A percentile compares a stretch with the other conserved stretches of the same genome.
phyloP scores from a whole-genome alignment of 2,329 filamentous ascomycete species.

The Teratosphaeria pseudoeucalypti region DNA sequence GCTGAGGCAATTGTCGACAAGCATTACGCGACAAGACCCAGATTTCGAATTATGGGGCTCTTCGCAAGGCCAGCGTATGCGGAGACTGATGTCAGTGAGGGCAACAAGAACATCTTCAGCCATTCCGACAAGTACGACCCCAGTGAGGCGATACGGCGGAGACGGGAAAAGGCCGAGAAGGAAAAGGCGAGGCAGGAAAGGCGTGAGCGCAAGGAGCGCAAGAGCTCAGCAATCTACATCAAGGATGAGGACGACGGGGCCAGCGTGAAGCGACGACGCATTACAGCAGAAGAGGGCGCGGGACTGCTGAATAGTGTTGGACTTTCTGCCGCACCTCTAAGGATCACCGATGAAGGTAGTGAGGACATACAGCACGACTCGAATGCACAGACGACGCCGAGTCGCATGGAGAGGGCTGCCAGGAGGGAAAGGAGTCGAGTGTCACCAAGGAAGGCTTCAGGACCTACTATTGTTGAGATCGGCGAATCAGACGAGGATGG shows the following conservation, averaged over 20 bases:
- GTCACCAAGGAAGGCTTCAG: neutral
- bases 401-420: conserved; percentile 1
- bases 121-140: conserved; percentile 31
- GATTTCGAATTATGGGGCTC: conserved; percentile 14
- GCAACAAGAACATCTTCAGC: conserved; percentile 32
- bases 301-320: conserved; percentile 13
- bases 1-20: neutral
- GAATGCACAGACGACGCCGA: neutral
- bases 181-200: conserved; percentile 24
- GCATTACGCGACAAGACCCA: neutral
- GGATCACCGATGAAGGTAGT: conserved; percentile 7
- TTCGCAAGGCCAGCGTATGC: conserved; percentile 23
- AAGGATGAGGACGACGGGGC: conserved; percentile 4
- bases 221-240: conserved; percentile 13
- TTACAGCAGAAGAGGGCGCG: conserved; percentile 16
- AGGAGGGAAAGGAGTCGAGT: conserved; percentile 1
- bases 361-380: neutral
- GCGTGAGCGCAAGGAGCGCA: conserved; percentile 15
- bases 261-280: conserved; percentile 18
- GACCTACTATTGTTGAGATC: conserved; percentile 5
- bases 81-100: conserved; percentile 8
- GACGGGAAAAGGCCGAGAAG: conserved; percentile 15
- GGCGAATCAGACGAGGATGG: conserved; percentile 12
- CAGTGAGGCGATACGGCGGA: conserved; percentile 26
- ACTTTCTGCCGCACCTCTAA: conserved; percentile 1